Conservation (phyloP, 495 filamentous ascomycete genomes). For the Aspergillus steynii region DNA sequence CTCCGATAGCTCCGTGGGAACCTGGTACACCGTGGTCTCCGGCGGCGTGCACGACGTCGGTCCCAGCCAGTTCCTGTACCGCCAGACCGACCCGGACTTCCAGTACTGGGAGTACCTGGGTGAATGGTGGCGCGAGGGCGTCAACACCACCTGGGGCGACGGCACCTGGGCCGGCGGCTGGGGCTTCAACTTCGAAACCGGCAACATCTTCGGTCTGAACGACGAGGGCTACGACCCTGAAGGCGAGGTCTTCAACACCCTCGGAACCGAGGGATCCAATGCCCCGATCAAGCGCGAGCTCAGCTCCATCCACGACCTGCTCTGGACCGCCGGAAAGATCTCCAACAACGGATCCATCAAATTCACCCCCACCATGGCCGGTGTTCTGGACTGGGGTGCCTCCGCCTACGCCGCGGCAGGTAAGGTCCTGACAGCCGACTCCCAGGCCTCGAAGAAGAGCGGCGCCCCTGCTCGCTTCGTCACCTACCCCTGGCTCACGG, state of each 20-base stretch:
- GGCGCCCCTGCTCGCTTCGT: conserved; percentile 23
- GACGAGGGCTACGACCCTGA: conserved; percentile 18
- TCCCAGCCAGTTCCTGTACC: conserved; percentile 24
- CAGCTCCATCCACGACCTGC: conserved; percentile 22
- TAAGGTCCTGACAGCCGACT: conserved; percentile 18
- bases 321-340: conserved; percentile 21
- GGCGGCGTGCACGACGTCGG: conserved; percentile 21
- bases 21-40: conserved; percentile 25
- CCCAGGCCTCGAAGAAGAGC: conserved; percentile 14
- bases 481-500: conserved; percentile 23
- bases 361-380: conserved; percentile 25
- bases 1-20: conserved; percentile 6
- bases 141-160: conserved; percentile 25
- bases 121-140: conserved; percentile 21
- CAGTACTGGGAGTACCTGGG: conserved; percentile 27
- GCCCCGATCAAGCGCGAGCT: conserved; percentile 13
- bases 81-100: conserved; percentile 16
- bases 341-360: conserved; percentile 5
- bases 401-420: conserved; percentile 24
- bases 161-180: conserved; percentile 23
- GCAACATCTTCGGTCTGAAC: conserved; percentile 19
- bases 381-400: conserved; percentile 25
- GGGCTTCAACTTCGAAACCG: conserved; percentile 27
- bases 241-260: conserved; percentile 18
- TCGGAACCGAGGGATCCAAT: conserved; percentile 21